Base-by-base conservation (phyloP, 1,284 basidiomycete species). In the Apiotrichum brassicae region DNA sequence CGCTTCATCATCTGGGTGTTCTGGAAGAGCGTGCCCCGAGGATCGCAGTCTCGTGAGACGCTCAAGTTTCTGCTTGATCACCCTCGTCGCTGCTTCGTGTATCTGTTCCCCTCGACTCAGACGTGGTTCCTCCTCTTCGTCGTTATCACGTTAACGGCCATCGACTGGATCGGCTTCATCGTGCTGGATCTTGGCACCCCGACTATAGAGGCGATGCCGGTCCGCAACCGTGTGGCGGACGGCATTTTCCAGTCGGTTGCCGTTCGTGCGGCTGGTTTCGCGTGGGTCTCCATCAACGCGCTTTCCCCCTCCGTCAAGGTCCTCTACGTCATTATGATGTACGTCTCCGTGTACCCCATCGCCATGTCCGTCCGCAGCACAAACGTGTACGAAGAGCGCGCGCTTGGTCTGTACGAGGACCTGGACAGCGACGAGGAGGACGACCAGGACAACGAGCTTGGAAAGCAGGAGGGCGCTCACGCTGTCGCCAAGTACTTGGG, bases 371-470 rank as follows among this genome's bases (percentile, higher is more conserved):
- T 98, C 11, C 86, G 93, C n/a, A 83, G 87, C n/a, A 97, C 94
- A 19, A 97, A 97, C 70, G 94, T 97, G 1, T 97, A 97, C 70
- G 94, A 98, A 68, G 92, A 97, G 63, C 82, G 81, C 52, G 86
- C 86, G 0, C 76, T 91, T 13, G 89, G 89, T 1, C 75, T 93
- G 30, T 92, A 82, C 62, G 72, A 76, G 0, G 76, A 78, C 7
- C 75, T 78, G 0, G 74, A 80, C 3, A 77, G 78, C n/a, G 62
- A 66, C 30, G 61, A 68, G 34, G 77, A 78, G n/a, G 64, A 68
- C 26, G 62, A 60, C 9, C 54, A 59, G n/a, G 54, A 58, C 14
- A 78, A 45, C 16, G 7, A 7, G 33, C 46, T 61, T 9, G 60
- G 57, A 26, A 81, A 66, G 51, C 13, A 22, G 16, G 25, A 34